phyloP scores from a whole-genome alignment of 495 filamentous ascomycete genomes.

The Elasticomyces elasticus region DNA sequence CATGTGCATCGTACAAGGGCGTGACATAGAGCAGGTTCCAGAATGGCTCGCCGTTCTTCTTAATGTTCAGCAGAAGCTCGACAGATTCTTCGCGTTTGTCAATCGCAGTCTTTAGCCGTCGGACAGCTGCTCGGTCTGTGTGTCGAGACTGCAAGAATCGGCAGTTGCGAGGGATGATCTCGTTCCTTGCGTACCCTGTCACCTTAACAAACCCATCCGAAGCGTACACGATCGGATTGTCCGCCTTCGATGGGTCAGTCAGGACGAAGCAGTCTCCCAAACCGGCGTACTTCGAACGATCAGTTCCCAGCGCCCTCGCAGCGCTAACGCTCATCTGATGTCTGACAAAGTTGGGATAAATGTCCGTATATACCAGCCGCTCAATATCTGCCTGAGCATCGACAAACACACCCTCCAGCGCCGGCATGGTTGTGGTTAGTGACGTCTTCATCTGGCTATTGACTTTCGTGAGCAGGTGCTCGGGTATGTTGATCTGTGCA shows the following conservation, averaged over 20 bases:
- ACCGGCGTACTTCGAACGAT: conserved; percentile 32
- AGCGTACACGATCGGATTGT: conserved; percentile 43
- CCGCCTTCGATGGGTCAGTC: conserved; percentile 36
- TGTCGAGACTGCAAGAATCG: conserved; percentile 41
- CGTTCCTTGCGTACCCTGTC: conserved; percentile 38
- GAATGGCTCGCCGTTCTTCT: conserved; percentile 43
- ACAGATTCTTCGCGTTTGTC: conserved; percentile 36
- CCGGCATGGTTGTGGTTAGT: conserved; percentile 32
- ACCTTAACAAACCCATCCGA: conserved; percentile 44
- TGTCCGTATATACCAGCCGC: conserved; percentile 32
- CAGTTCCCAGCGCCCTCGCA: conserved; percentile 30
- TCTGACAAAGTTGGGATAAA: conserved; percentile 44
- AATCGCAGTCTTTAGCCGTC: conserved; percentile 37
- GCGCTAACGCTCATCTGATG: conserved; percentile 37
- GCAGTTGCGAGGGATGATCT: conserved; percentile 42
- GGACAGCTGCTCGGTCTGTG: conserved; percentile 35
- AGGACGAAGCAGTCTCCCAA: conserved; percentile 39
- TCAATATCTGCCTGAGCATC: conserved; percentile 38
- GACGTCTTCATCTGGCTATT: conserved; percentile 36
- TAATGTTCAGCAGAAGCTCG: conserved; percentile 45
- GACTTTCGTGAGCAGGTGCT: conserved; percentile 27
- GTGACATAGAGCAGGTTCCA: conserved; percentile 47
- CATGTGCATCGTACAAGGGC: conserved; percentile 38
- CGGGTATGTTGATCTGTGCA: conserved; percentile 34
- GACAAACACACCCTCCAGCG: conserved; percentile 37